phyloP scores from a whole-genome alignment of 2,329 filamentous ascomycete genomes.

The Endothia cerciana region DNA sequence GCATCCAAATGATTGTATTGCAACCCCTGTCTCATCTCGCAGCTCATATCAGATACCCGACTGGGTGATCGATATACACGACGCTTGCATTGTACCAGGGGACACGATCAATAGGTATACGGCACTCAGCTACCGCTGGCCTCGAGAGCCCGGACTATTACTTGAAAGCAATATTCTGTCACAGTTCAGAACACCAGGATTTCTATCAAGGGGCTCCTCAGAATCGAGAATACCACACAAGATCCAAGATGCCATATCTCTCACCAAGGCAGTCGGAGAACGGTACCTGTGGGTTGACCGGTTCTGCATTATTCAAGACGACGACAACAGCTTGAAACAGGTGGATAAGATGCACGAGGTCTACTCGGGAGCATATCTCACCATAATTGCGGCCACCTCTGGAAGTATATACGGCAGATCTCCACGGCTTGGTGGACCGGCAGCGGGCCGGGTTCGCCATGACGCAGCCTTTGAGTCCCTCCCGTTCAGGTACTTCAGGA shows the following conservation, averaged over 20 bases:
- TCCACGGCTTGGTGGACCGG: too few species aligned
- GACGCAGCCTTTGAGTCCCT: background rate
- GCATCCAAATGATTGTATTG: background rate
- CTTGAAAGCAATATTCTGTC: background rate
- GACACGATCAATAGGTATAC: background rate
- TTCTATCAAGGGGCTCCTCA: background rate
- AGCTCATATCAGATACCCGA: background rate
- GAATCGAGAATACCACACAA: background rate
- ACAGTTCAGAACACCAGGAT: background rate
- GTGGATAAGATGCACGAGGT: background rate
- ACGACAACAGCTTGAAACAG: background rate
- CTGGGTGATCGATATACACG: constrained; percentile 10
- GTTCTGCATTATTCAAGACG: constrained; percentile 6
- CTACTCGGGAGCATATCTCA: constrained; percentile 9
- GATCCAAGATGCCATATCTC: constrained; percentile 8
- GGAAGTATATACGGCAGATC: background rate
- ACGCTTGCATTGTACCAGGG: constrained; percentile 9
- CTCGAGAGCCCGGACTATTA: background rate
- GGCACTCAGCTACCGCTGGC: constrained; percentile 14
- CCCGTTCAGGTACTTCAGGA: background rate
- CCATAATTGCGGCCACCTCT: constrained; percentile 6
- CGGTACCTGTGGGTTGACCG: constrained; percentile 13
- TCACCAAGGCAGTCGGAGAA: background rate
- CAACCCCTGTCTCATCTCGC: background rate
- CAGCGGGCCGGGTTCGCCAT: background rate